These are phyloP conservation scores for Colletotrichum aenigma DNA, from an alignment of 2,329 filamentous ascomycete species.

Conservation along the genomic window DNA sequence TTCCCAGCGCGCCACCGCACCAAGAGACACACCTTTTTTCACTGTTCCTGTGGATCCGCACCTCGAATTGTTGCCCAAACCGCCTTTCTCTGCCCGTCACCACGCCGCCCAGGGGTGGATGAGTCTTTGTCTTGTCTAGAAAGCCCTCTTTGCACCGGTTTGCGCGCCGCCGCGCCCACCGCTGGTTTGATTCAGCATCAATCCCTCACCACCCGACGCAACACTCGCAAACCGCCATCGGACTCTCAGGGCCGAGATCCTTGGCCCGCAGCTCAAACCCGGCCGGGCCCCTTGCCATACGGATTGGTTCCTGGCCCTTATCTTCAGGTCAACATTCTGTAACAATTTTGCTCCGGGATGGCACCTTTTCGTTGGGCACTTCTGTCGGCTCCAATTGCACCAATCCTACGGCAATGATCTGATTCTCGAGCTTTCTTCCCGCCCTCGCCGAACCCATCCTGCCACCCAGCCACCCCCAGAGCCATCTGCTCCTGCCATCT, in stretches of 20 bases:
- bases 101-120: neutral
- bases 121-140: neutral
- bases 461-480: constrained; percentile 9
- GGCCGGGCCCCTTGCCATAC: neutral
- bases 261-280: neutral
- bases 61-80: neutral
- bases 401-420: neutral
- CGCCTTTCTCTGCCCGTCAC: neutral
- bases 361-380: neutral
- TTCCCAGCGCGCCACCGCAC: constrained; percentile 7
- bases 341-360: neutral
- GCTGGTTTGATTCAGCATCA: neutral
- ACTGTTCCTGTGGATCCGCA: neutral
- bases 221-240: neutral
- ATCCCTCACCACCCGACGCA: neutral
- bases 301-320: neutral
- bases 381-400: neutral
- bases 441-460: neutral
- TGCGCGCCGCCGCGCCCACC: neutral
- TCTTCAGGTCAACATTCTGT: neutral
- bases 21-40: neutral
- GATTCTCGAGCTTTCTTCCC: neutral
- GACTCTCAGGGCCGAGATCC: neutral
- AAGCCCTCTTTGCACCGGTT: neutral
- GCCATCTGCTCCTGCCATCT: neutral